Conservation (phyloP, 202 grass and related monocot species). For the Panicum virgatum region DNA sequence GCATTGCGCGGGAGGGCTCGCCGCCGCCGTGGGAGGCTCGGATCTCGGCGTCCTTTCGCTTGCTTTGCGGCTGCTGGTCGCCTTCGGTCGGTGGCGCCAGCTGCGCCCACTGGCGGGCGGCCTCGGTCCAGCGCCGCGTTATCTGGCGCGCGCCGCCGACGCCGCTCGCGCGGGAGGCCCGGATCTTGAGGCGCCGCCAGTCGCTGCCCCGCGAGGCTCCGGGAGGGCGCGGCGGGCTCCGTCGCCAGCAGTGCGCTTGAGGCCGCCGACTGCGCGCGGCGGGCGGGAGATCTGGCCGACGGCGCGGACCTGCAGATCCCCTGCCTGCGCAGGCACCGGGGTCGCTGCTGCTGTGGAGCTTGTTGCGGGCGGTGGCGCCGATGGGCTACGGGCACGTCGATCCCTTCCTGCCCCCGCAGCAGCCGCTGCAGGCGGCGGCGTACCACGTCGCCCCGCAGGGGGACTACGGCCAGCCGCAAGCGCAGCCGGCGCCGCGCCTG, state of each 20-base stretch:
- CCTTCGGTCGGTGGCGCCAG: slow-evolving; percentile 9
- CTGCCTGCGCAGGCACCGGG: slow-evolving; percentile 21
- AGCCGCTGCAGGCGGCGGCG: background rate
- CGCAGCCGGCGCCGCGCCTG: slow-evolving; percentile 35
- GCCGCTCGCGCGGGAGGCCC: slow-evolving; percentile 24
- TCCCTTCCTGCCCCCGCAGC: slow-evolving; percentile 54
- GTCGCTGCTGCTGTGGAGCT: slow-evolving; percentile 38
- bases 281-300: slow-evolving; percentile 55
- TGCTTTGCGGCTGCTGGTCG: background rate
- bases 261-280: slow-evolving; percentile 26
- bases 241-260: slow-evolving; percentile 2
- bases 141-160: slow-evolving; percentile 42
- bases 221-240: too few species aligned
- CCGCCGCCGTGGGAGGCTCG: slow-evolving; percentile 7
- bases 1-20: slow-evolving; percentile 33
- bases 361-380: slow-evolving; percentile 9
- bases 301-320: slow-evolving; percentile 48
- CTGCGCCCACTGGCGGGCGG: slow-evolving; percentile 16
- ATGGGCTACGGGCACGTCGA: slow-evolving; percentile 53
- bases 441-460: slow-evolving; percentile 33
- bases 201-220: slow-evolving; percentile 21
- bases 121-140: slow-evolving; percentile 25
- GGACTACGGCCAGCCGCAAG: slow-evolving; percentile 33
- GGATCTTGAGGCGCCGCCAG: too few species aligned
- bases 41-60: slow-evolving; percentile 42